Percentiles rank a stretch among this genome's conserved stretches.
Conservation (phyloP, 169 alveolate genomes). For the Babesia gibsoni region DNA sequence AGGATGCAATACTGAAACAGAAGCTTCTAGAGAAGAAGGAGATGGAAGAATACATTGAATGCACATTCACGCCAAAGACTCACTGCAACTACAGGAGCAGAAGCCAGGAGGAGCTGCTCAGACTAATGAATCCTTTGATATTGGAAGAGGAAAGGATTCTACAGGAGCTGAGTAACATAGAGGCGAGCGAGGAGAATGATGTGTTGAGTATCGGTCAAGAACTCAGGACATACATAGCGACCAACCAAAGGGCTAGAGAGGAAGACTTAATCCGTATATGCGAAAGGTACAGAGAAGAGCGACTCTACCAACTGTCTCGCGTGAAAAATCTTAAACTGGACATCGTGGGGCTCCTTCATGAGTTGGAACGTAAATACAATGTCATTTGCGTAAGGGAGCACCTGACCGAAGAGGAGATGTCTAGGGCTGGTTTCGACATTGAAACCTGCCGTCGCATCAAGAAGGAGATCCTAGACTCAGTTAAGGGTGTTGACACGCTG, state of each 20-base stretch:
- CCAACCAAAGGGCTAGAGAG: slow-evolving; percentile 7
- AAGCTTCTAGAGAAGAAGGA: slow-evolving; percentile 46
- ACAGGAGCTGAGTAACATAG: slow-evolving; percentile 22
- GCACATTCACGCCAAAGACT: slow-evolving; percentile 56
- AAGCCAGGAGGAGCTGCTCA: slow-evolving; percentile 30
- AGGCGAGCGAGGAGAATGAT: slow-evolving; percentile 31
- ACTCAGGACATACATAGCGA: slow-evolving; percentile 6
- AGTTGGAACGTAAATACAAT: slow-evolving; percentile 55
- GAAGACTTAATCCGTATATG: slow-evolving; percentile 21
- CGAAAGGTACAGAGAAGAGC: slow-evolving; percentile 56
- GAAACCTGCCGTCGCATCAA: slow-evolving; percentile 44
- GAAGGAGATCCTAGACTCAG: slow-evolving; percentile 48
- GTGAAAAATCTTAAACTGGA: slow-evolving; percentile 33
- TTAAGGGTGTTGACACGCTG: slow-evolving; percentile 29
- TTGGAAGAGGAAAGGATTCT: slow-evolving; percentile 42
- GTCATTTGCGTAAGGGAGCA: slow-evolving; percentile 38
- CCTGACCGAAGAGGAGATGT: slow-evolving; percentile 19
- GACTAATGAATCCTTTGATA: slow-evolving; percentile 34
- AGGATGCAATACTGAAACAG: slow-evolving; percentile 30
- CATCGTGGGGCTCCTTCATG: slow-evolving; percentile 58
- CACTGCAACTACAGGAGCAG: slow-evolving; percentile 3
- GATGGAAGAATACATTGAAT: slow-evolving; percentile 58
- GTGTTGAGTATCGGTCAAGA: slow-evolving; percentile 7
- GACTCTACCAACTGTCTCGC: slow-evolving; percentile 48
- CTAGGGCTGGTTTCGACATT: slow-evolving; percentile 40